phyloP scores from a whole-genome alignment of 2,329 filamentous ascomycete species.

The Sarocladium brachiariae region DNA sequence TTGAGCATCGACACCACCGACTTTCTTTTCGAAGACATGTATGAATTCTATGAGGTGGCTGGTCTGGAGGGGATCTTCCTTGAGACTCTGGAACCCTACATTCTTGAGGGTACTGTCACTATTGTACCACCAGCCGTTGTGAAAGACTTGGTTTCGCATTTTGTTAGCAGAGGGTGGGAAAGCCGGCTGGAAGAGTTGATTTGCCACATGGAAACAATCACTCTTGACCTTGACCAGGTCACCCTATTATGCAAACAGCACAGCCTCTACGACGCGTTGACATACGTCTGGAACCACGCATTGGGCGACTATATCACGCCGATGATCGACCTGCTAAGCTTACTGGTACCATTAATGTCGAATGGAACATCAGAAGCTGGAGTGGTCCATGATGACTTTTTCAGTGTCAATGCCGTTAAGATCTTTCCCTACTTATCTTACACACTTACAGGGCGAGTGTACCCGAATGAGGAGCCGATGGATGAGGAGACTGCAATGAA shows the following conservation, averaged over 20 bases:
- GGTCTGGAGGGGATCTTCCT: slow-evolving; percentile 71
- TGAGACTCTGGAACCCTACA: slow-evolving; percentile 80
- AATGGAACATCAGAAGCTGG: slow-evolving; percentile 46
- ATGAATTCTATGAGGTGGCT: slow-evolving; percentile 80
- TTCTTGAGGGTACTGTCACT: slow-evolving; percentile 69
- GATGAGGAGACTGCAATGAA: slow-evolving; percentile 62
- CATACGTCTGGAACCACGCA: slow-evolving; percentile 94
- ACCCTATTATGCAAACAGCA: slow-evolving; percentile 87
- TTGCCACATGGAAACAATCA: slow-evolving; percentile 82
- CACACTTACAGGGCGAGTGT: slow-evolving; percentile 80
- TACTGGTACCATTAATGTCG: slow-evolving; percentile 56
- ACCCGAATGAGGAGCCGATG: slow-evolving; percentile 76
- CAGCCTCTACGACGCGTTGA: slow-evolving; percentile 86
- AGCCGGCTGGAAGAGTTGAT: slow-evolving; percentile 86
- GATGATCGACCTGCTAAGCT: slow-evolving; percentile 69
- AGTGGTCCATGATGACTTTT: slow-evolving; percentile 53
- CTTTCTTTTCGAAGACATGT: slow-evolving; percentile 87
- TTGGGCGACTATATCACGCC: slow-evolving; percentile 86
- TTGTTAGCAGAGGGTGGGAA: slow-evolving; percentile 67
- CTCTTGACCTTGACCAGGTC: slow-evolving; percentile 89
- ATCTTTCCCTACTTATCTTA: slow-evolving; percentile 95
- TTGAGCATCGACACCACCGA: slow-evolving; percentile 69
- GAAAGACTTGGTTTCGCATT: slow-evolving; percentile 79
- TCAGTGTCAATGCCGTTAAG: slow-evolving; percentile 71
- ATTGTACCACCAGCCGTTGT: slow-evolving; percentile 75